Evolutionary conservation across 2,329 filamentous ascomycete species (phyloP), one percentile per base, ranked within the genome.

Genomic region (Fusarium irregulare): DNA sequence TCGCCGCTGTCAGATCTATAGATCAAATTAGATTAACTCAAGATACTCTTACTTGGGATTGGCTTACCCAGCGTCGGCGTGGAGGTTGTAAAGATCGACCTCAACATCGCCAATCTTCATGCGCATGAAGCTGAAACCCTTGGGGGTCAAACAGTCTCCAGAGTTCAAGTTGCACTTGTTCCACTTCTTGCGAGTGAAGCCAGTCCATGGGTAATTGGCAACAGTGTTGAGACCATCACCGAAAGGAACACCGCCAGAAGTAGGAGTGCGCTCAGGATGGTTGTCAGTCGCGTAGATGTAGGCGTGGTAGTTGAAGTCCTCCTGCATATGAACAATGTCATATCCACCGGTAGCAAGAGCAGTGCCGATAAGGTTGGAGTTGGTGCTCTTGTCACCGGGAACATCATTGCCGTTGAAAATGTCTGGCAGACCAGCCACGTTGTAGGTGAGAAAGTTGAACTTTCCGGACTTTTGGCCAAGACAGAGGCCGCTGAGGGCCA

Each of bases 291-390:
- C 81, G 78, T 91, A 92, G 68, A 92, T 84, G 60, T 84, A 83
- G 11, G 87, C 85, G 71, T 92, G 89, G 77, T 88, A 92, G 79
- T 90, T 90, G 82, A 91, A 91, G 76, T 91, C 88, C 81, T 91
- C 90, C 76, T 92, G 90, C 16, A 90, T 80, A 68, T 92, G 84
- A 75, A 91, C 88, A 28, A 92, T 79, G 69, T 89, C 87, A 78
- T 87, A 89, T 59, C 79, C 83, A 61, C 89, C 86, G 73, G 86
- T 68, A 7, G 85, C 80, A 71, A 92, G 87, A 55, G 85, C 81
- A 7, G 81, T 75, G 1, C 89, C 89, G 50, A 91, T 90, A 28
- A 79, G 76, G 12, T 80, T 80, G 2, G 88, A 82, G 76, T 91
- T 91, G 9, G 81, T 82, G 1, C 81, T 79, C 79, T 91, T 91